Conservation (phyloP, 805 yeast species). For the Candida pseudofarinosa region DNA sequence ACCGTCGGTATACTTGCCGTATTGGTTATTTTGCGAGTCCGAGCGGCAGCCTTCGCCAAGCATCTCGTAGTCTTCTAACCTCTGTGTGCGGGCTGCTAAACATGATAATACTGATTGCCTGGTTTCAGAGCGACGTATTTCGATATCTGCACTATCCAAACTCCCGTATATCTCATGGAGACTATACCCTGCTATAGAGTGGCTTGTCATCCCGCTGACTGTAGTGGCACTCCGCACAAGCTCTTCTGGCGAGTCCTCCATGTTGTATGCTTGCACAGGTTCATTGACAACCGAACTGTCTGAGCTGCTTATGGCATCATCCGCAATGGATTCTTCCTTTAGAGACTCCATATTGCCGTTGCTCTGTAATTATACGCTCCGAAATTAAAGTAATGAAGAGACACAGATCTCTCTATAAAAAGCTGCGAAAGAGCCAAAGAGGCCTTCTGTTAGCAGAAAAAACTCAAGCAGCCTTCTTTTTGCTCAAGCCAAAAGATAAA, state of each 20-base stretch:
- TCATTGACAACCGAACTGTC: background rate
- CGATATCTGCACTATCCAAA: conserved; percentile 25
- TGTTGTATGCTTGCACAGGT: background rate
- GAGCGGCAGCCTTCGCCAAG: background rate
- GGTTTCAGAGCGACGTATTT: conserved; percentile 26
- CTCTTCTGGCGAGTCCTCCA: background rate
- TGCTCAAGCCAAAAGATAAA: no score
- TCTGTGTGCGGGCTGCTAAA: conserved; percentile 15
- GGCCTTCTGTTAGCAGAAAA: no score
- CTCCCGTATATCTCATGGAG: conserved; percentile 31
- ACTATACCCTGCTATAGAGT: conserved; percentile 10
- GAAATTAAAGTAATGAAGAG: no score
- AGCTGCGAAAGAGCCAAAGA: no score
- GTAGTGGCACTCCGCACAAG: background rate
- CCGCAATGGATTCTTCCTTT: background rate
- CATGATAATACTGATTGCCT: conserved; percentile 27
- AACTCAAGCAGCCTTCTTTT: no score
- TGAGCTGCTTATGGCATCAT: background rate
- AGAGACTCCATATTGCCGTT: no score
- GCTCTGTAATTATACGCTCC: no score
- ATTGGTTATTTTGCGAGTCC: background rate
- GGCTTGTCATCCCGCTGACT: conserved; percentile 3
- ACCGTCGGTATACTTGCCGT: background rate
- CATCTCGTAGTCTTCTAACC: conserved; percentile 9
- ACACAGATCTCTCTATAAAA: no score